Conservation (phyloP, 2,329 filamentous ascomycete species). For the Paracamarosporium sp. region DNA sequence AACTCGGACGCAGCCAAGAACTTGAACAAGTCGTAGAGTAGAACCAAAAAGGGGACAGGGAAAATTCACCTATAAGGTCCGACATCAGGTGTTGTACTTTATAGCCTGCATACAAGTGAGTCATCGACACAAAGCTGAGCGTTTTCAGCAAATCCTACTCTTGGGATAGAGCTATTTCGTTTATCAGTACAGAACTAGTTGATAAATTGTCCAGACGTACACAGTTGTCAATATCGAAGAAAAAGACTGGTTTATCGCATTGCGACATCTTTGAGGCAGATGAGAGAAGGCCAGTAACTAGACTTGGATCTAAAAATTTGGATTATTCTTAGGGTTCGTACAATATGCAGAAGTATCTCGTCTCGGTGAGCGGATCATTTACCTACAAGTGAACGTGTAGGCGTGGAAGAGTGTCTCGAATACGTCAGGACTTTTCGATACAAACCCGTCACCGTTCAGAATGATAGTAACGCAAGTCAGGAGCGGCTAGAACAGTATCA, state of each 20-base stretch:
- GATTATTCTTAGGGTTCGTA: neutral
- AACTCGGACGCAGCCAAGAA: too few species aligned
- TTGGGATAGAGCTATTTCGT: constrained; percentile 75
- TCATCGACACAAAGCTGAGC: constrained; percentile 16
- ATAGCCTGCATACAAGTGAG: constrained; percentile 59
- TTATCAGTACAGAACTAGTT: constrained; percentile 13
- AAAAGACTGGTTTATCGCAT: constrained; percentile 62
- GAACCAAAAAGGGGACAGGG: neutral
- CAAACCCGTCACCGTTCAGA: neutral
- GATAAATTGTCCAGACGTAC: constrained; percentile 52
- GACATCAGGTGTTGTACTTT: constrained; percentile 91
- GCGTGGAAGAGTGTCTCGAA: neutral
- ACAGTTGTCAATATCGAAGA: constrained; percentile 98
- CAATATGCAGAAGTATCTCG: neutral
- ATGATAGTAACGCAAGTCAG: neutral
- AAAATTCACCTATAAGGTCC: constrained; percentile 68
- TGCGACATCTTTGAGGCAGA: constrained; percentile 23
- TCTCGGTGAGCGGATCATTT: neutral
- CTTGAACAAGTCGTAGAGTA: constrained; percentile 49
- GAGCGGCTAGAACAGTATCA: neutral
- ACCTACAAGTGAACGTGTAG: neutral
- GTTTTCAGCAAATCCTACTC: constrained; percentile 59
- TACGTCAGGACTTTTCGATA: neutral
- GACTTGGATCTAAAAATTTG: neutral
- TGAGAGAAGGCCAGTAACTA: neutral